Evolutionary conservation across 2,329 filamentous ascomycete species (phyloP), one percentile per base, ranked within the genome.

Genomic region (Penicillium sp.): DNA sequence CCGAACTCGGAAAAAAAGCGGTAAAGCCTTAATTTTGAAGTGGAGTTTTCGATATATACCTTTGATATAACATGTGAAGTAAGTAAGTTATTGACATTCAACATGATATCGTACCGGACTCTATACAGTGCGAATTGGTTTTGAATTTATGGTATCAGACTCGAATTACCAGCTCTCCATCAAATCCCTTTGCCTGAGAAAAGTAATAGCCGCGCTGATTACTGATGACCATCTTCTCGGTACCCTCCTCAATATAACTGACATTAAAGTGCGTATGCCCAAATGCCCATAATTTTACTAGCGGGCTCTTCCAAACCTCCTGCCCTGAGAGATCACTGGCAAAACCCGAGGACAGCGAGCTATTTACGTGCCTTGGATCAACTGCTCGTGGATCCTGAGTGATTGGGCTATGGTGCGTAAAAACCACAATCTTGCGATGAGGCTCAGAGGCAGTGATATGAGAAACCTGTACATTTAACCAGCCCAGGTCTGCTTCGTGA

Each of bases 201-300:
- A 29, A 50, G 13, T 31, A 50, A 50, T 41, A 76, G 6, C 76
- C 75, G 55, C 71, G 70, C 64, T 79, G 75, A 55, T 80, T 79
- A 43, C 73, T 68, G 35, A 78, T 41, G 10, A 78, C 66, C 44
- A 72, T 66, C 41, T 73, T 77, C 15, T 66, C 67, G 6, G 61
- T 68, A 47, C 55, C 49, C 6, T 66, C 66, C 15, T 75, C 71
- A 8, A 59, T 47, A 52, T 75, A 79, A 50, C 75, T 70, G 62
- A 73, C 78, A 60, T 77, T 79, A 60, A 70, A 79, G 65, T 82
- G 79, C 13, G 79, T 82, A 62, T 82, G 79, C 2, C 79, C 78
- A 68, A 80, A 81, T 2, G 75, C 79, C 79, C 79, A 81, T 3
- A 79, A 23, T 36, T 66, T 70, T 5, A 81, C 78, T 4, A 58